These are phyloP conservation scores for Boletus reticuloceps DNA, from an alignment of 768 basidiomycete species.

Conservation along the genomic window DNA sequence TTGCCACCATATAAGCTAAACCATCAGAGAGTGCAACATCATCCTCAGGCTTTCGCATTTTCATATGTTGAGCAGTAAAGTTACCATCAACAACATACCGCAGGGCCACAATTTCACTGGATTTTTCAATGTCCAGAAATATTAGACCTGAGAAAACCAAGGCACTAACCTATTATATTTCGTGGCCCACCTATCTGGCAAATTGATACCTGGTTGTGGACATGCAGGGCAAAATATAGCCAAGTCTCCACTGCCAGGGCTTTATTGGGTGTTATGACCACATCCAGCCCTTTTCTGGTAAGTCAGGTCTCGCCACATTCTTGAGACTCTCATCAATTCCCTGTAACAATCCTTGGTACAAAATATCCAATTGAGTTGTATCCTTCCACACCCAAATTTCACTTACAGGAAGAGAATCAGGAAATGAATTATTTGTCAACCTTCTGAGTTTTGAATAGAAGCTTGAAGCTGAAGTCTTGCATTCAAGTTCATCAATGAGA, in stretches of 20 bases:
- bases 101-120: background rate
- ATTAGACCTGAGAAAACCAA: too few species aligned
- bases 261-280: background rate
- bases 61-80: background rate
- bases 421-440: background rate
- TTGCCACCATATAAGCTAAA: background rate
- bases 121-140: too few species aligned
- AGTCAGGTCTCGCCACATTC: background rate
- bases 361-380: background rate
- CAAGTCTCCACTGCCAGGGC: background rate
- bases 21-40: background rate
- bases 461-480: background rate
- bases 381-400: too few species aligned
- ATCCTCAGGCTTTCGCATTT: background rate
- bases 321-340: background rate
- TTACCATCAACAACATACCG: background rate
- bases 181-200: too few species aligned
- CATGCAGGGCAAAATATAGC: background rate
- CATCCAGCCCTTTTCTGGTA: background rate
- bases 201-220: too few species aligned
- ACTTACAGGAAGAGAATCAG: background rate
- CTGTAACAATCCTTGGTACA: background rate
- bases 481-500: constrained; percentile 17
- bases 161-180: too few species aligned
- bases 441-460: background rate